phyloP scores from a whole-genome alignment of 352 stramenopile species.

The Phytophthora sansomeana region DNA sequence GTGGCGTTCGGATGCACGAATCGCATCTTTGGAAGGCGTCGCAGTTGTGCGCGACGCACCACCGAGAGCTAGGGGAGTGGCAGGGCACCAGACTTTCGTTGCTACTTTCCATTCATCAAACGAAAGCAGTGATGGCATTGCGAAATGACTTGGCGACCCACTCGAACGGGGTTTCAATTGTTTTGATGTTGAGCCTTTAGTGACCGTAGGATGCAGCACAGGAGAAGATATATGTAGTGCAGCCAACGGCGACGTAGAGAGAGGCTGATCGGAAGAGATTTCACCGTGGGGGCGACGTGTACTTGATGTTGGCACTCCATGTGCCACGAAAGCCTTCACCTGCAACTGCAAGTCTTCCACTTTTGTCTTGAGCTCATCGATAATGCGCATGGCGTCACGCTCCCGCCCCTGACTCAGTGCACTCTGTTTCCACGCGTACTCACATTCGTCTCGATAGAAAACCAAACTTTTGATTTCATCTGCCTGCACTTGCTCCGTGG shows the following conservation, averaged over 20 bases:
- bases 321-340: constrained; percentile 54
- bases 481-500: constrained; percentile 65
- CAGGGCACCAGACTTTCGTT: constrained; percentile 59
- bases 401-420: constrained; percentile 66
- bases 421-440: constrained; percentile 70
- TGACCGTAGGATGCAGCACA: neutral
- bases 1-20: constrained; percentile 29
- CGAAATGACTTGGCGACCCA: constrained; percentile 1
- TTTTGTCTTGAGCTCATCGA: constrained; percentile 70
- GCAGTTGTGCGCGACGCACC: constrained; percentile 21
- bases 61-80: constrained; percentile 22
- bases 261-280: neutral
- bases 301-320: neutral
- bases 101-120: constrained; percentile 73
- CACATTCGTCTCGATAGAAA: constrained; percentile 81
- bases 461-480: constrained; percentile 76
- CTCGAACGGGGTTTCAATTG: neutral
- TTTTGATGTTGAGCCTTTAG: constrained; percentile 11
- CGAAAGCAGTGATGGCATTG: constrained; percentile 32
- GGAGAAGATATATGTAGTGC: constrained; percentile 1
- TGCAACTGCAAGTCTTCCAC: constrained; percentile 62
- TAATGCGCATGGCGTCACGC: constrained; percentile 67
- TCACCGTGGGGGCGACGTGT: constrained; percentile 9
- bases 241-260: neutral
- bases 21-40: constrained; percentile 45